These are phyloP conservation scores for Vicia faba DNA, from an alignment of 306 rosid species.

Conservation along the genomic window DNA sequence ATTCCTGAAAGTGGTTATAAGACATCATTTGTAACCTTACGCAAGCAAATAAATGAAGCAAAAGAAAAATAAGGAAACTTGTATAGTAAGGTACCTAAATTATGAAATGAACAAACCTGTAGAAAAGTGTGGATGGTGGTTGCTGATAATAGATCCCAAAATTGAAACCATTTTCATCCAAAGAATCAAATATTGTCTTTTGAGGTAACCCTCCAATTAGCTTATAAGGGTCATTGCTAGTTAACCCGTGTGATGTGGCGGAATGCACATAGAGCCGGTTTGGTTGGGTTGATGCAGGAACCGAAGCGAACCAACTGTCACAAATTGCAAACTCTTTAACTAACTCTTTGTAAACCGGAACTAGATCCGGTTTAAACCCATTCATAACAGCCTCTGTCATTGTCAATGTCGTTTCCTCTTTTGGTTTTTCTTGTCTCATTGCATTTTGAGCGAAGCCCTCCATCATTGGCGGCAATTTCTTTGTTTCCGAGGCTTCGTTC, in stretches of 20 bases:
- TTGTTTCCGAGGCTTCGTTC: slow-evolving; percentile 54
- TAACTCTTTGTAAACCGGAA: slow-evolving; percentile 57
- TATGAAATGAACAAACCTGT: slow-evolving; percentile 45
- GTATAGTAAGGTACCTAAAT: neutral
- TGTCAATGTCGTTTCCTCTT: slow-evolving; percentile 29
- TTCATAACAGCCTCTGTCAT: slow-evolving; percentile 66
- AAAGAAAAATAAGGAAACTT: neutral
- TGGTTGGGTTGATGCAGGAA: slow-evolving; percentile 80
- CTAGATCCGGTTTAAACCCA: slow-evolving; percentile 60
- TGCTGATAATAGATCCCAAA: slow-evolving; percentile 75
- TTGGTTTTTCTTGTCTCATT: slow-evolving; percentile 34
- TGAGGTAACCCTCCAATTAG: slow-evolving; percentile 74
- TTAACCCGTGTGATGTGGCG: slow-evolving; percentile 73
- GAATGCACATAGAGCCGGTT: slow-evolving; percentile 79
- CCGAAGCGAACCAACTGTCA: slow-evolving; percentile 79
- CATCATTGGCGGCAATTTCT: slow-evolving; percentile 55
- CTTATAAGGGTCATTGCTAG: slow-evolving; percentile 50
- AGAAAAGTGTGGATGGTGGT: slow-evolving; percentile 65
- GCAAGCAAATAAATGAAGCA: neutral
- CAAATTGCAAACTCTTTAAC: slow-evolving; percentile 73
- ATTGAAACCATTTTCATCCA: slow-evolving; percentile 60
- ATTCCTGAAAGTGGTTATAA: slow-evolving; percentile 44
- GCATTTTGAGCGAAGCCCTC: slow-evolving; percentile 74
- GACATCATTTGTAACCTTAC: neutral
- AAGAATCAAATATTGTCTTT: slow-evolving; percentile 76